These are phyloP conservation scores for Coemansia sp. DNA, from an alignment of 192 early-diverging fungal species.

Conservation along the genomic window DNA sequence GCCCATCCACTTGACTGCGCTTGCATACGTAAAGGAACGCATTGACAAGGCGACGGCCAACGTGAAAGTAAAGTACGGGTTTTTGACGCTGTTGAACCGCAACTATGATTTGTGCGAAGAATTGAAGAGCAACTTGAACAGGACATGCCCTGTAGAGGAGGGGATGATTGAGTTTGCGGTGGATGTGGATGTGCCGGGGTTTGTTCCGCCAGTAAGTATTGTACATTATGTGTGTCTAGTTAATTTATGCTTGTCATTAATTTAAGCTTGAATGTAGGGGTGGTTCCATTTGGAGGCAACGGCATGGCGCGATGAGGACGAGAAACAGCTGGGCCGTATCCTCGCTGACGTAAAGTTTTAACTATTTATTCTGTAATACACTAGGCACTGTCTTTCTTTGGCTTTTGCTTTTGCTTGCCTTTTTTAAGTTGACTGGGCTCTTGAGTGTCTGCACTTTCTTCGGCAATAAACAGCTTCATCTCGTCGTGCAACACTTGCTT, in stretches of 20 bases:
- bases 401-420: too few species aligned
- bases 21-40: conserved; percentile 44
- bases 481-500: conserved; percentile 27
- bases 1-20: conserved; percentile 40
- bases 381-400: too few species aligned
- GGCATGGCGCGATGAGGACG: conserved; percentile 44
- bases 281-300: conserved; percentile 52
- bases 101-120: conserved; percentile 52
- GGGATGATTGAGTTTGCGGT: conserved; percentile 44
- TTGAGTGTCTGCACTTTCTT: conserved; percentile 12
- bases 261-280: conserved; percentile 26
- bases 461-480: conserved; percentile 32
- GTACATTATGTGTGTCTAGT: not conserved
- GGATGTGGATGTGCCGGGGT: conserved; percentile 50
- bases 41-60: conserved; percentile 47
- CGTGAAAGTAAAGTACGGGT: conserved; percentile 49
- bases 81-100: conserved; percentile 42
- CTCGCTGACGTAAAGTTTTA: conserved; percentile 34
- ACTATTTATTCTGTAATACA: too few species aligned
- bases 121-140: conserved; percentile 47
- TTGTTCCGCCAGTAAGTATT: conserved; percentile 45
- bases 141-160: conserved; percentile 51
- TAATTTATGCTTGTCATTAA: not conserved
- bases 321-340: conserved; percentile 50
- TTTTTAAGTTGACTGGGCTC: too few species aligned